Percentiles rank a stretch among this genome's conserved stretches.
Evolutionary conservation across 768 basidiomycete species (phyloP).

Genomic region (Tulasnella calospora): DNA sequence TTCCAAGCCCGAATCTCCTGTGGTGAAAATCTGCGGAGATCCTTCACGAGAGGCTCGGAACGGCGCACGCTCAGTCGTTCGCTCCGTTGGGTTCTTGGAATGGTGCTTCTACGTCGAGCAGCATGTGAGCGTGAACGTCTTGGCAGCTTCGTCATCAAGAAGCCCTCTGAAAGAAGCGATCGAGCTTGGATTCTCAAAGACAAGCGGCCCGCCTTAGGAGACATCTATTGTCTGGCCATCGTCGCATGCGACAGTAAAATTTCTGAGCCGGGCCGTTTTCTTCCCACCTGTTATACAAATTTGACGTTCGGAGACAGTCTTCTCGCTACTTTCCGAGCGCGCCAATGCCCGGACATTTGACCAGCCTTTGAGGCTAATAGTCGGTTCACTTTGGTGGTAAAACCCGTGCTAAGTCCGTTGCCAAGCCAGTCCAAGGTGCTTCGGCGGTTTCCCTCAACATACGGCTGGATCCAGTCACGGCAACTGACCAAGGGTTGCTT

Average conservation of each 20-base stretch:
- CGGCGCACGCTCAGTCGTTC: not conserved
- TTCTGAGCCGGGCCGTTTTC: not conserved
- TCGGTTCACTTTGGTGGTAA: not conserved
- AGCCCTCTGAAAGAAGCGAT: not conserved
- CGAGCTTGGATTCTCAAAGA: not conserved
- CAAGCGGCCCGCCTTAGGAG: not conserved
- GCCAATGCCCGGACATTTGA: not conserved
- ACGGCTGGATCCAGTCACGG: not conserved
- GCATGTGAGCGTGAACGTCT: not conserved
- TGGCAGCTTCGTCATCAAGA: constrained; percentile 6
- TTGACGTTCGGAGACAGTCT: not conserved
- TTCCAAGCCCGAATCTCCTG: not conserved
- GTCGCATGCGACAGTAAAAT: not conserved
- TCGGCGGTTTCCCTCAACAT: not conserved
- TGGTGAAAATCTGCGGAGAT: not conserved
- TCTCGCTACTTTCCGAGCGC: not conserved
- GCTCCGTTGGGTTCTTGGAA: not conserved
- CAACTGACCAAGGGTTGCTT: not conserved
- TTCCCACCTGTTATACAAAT: not conserved
- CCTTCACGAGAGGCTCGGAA: not conserved
- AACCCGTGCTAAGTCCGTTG: not conserved
- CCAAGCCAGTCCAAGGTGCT: not conserved
- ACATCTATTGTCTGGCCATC: not conserved
- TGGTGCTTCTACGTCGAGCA: not conserved
- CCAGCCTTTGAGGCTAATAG: not conserved